Evolutionary conservation across 2,329 filamentous ascomycete species (phyloP).

Genomic region (Talaromyces pinophilus): DNA sequence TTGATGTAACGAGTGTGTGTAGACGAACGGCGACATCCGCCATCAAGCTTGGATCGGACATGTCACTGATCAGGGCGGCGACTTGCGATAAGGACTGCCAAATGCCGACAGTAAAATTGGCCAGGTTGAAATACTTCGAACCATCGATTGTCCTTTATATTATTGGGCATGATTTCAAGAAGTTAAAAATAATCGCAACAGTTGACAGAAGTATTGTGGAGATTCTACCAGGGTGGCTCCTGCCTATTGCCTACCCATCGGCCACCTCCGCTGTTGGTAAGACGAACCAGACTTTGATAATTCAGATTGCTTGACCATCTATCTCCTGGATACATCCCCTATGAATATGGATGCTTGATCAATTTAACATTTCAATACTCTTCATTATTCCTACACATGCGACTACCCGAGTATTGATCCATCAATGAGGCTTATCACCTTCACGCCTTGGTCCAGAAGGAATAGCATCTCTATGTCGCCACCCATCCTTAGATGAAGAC

Average conservation of each 20-base stretch:
- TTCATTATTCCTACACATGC: neutral
- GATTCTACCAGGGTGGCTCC: neutral
- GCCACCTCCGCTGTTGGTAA: slow-evolving; percentile 12
- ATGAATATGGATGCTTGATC: neutral
- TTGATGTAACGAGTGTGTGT: neutral
- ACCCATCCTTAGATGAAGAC: slow-evolving; percentile 15
- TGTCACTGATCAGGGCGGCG: slow-evolving; percentile 1
- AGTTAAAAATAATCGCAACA: neutral
- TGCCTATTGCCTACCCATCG: neutral
- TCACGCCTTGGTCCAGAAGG: neutral
- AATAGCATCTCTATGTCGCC: slow-evolving; percentile 18
- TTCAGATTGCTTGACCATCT: neutral
- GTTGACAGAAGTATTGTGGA: neutral
- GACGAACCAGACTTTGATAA: slow-evolving; percentile 3
- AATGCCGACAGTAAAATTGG: neutral
- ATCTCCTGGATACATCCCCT: neutral
- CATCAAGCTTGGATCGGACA: neutral
- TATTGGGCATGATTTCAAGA: neutral
- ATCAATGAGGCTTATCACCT: slow-evolving; percentile 1
- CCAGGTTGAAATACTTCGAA: neutral
- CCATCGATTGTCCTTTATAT: neutral
- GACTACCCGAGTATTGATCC: neutral
- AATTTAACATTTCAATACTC: neutral
- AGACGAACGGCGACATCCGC: slow-evolving; percentile 13
- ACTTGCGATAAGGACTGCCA: neutral